Evolutionary conservation across 257 asterid genomes (phyloP), one percentile per base, ranked within the genome.

Genomic region (Nemophila menziesii): DNA sequence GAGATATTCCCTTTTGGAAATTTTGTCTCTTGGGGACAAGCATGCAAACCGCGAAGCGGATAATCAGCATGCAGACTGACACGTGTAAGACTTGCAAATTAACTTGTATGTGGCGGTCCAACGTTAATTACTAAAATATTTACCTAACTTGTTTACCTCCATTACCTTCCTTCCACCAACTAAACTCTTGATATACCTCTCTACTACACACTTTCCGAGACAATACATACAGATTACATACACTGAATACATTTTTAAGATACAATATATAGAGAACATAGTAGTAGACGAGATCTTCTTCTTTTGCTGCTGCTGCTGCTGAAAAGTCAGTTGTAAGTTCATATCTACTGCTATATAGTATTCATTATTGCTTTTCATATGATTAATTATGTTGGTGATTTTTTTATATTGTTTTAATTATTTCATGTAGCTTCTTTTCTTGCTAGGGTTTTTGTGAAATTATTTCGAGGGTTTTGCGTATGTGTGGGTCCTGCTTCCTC

Each of bases 191-290:
- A 61, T 37, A 54, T 46, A 49, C 22, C 16, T 33, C 29, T n/a
- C n/a, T n/a, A n/a, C 53, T 54, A 58, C 56, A 66, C 76, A 49
- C 18, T 63, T 70, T 43, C 65, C 82, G 48, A 73, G 53, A 51
- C 41, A 6, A 51, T 18, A 53, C 52, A 54, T 47, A 41, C 47
- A 55, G 12, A 49, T 36, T 11, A 44, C 5, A 8, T 22, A 33
- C 8, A 20, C 48, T 12, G 11, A 33, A 17, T 2, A 44, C 39
- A 19, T 37, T 39, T 16, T 22, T 14, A 17, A 38, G 4, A 13
- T 1, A 27, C 0, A 13, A 1, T 4, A 5, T 1, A 58, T 10
- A 29, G 36, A 29, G 36, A 22, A 1, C 4, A 27, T 26, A 26
- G 1, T 5, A 4, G 8, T 22, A n/a, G n/a, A n/a, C n/a, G n/a